A percentile compares a stretch with the other conserved stretches of the same genome.
Evolutionary conservation across 371 early-diverging fungal species (phyloP).

Genomic region (Saksenaea oblongispora): DNA sequence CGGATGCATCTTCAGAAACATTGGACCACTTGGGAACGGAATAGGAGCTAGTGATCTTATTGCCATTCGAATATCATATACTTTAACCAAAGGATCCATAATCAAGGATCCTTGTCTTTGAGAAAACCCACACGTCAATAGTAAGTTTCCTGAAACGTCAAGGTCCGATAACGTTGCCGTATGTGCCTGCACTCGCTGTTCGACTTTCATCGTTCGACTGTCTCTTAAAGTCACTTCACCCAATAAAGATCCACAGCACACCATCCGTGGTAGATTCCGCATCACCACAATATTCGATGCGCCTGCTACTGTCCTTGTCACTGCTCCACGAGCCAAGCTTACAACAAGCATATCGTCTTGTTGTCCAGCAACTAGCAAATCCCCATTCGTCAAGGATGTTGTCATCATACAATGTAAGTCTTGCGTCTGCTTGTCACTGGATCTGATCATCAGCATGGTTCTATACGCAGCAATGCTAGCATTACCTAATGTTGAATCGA

Average conservation of each 20-base stretch:
- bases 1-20: conserved; percentile 74
- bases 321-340: conserved; percentile 67
- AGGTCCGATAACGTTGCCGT: conserved; percentile 77
- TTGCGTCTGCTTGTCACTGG: conserved; percentile 56
- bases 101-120: conserved; percentile 62
- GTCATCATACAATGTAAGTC: conserved; percentile 73
- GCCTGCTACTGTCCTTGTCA: conserved; percentile 48
- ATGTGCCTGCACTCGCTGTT: conserved; percentile 75
- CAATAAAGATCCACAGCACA: conserved; percentile 70
- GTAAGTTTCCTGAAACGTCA: conserved; percentile 72
- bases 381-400: conserved; percentile 63
- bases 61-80: conserved; percentile 81
- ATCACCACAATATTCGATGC: conserved; percentile 68
- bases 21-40: conserved; percentile 73
- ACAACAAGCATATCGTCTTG: conserved; percentile 64
- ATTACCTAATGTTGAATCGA: conserved; percentile 69
- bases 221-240: conserved; percentile 74
- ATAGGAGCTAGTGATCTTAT: conserved; percentile 72
- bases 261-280: conserved; percentile 60
- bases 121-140: conserved; percentile 83
- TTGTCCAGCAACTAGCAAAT: conserved; percentile 69
- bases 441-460: not conserved
- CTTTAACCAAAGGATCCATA: conserved; percentile 78
- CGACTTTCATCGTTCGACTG: conserved; percentile 67
- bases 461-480: not conserved